These are phyloP conservation scores for Rosa chinensis DNA, from an alignment of 306 rosid species.

Conservation along the genomic window DNA sequence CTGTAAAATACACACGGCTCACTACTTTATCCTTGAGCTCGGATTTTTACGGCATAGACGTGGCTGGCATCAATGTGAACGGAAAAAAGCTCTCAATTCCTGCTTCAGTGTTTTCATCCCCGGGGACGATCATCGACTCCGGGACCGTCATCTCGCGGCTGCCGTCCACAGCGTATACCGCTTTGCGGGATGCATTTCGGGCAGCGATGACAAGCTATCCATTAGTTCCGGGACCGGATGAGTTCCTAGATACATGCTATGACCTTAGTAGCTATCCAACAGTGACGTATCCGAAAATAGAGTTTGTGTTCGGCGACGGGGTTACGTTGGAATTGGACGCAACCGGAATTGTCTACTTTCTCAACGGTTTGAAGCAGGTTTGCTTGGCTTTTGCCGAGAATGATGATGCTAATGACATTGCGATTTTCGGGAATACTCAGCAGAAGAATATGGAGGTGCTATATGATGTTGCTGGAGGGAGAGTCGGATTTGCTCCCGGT, in stretches of 20 bases:
- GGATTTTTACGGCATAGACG: constrained; percentile 48
- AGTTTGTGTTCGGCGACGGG: constrained; percentile 16
- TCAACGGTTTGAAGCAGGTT: constrained; percentile 27
- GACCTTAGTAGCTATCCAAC: not conserved
- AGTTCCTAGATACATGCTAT: constrained; percentile 24
- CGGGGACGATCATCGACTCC: constrained; percentile 26
- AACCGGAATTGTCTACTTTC: not conserved
- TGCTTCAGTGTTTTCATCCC: not conserved
- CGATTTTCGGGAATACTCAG: constrained; percentile 70
- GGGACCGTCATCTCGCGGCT: constrained; percentile 23
- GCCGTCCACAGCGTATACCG: constrained; percentile 10
- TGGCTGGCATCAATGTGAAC: constrained; percentile 36
- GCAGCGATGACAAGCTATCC: constrained; percentile 13
- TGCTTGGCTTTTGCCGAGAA: constrained; percentile 65
- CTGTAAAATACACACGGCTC: constrained; percentile 54
- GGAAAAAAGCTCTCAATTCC: constrained; percentile 38
- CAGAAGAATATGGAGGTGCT: constrained; percentile 58
- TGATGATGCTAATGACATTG: constrained; percentile 22
- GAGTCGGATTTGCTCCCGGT: constrained; percentile 49
- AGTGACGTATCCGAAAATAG: constrained; percentile 11
- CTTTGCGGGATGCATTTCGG: constrained; percentile 7
- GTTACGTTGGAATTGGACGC: not conserved
- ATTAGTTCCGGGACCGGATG: not conserved
- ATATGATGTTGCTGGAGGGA: constrained; percentile 58
- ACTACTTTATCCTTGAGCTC: not conserved